A percentile compares a stretch with the other conserved stretches of the same genome.
phyloP scores from a whole-genome alignment of 169 alveolate species.

The Perkinsus marinus region DNA sequence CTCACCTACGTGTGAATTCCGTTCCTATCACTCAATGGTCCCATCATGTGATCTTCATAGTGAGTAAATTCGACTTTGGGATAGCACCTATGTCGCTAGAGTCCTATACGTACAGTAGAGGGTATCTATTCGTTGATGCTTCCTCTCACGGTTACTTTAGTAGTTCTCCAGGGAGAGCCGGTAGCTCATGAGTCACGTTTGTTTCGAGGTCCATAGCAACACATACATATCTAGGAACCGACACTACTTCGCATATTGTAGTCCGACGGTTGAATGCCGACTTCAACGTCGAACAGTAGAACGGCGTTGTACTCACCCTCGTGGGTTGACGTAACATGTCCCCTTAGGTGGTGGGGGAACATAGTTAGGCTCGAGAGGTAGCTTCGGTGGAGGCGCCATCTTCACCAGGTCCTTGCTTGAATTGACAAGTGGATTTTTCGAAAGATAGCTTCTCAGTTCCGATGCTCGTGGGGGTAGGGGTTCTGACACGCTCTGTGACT shows the following conservation, averaged over 20 bases:
- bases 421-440: background rate
- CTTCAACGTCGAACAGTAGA: background rate
- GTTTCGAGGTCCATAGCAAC: background rate
- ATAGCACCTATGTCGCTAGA: background rate
- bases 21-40: background rate
- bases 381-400: background rate
- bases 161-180: background rate
- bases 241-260: no score
- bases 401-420: background rate
- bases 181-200: background rate
- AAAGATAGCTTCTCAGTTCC: background rate
- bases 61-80: background rate
- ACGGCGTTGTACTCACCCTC: background rate
- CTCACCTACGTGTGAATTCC: background rate
- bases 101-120: no score
- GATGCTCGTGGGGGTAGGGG: background rate
- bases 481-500: background rate
- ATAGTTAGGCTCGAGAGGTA: background rate
- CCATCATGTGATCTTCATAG: background rate
- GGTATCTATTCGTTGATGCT: no score
- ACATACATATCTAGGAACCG: background rate
- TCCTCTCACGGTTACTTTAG: background rate
- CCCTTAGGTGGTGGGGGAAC: background rate
- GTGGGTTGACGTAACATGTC: background rate
- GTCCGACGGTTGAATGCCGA: background rate